Percentiles rank a stretch among this genome's conserved stretches.
phyloP scores from a whole-genome alignment of 768 basidiomycete genomes.

The Phallus indusiatus region DNA sequence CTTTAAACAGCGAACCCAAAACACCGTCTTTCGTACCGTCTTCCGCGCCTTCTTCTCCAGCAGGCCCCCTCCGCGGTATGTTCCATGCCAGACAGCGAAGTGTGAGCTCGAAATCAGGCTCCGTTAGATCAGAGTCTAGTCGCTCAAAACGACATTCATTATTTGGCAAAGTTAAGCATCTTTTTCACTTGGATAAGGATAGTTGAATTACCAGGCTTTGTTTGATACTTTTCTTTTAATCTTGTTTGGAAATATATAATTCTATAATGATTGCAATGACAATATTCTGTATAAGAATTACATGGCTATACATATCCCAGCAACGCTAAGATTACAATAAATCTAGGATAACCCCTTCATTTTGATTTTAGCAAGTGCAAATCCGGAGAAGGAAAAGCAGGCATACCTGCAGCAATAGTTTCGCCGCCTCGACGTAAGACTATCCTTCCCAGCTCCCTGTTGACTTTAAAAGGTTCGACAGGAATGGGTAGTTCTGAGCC shows the following conservation, averaged over 20 bases:
- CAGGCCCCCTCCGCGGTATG: conserved; percentile 28
- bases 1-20: conserved; percentile 16
- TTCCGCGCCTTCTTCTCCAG: conserved; percentile 18
- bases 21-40: conserved; percentile 18
- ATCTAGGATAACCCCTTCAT: not conserved
- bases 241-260: not conserved
- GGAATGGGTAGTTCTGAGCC: conserved; percentile 56
- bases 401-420: conserved; percentile 83
- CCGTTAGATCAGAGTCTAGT: conserved; percentile 10
- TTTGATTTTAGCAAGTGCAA: not conserved
- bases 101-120: not conserved
- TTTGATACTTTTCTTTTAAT: not conserved
- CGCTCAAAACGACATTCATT: conserved; percentile 47
- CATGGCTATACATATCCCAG: not conserved
- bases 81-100: not conserved
- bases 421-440: conserved; percentile 83
- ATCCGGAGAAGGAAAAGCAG: not conserved
- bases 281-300: not conserved
- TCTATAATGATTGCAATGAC: not conserved
- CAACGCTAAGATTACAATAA: not conserved
- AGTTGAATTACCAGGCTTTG: not conserved
- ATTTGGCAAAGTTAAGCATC: conserved; percentile 41
- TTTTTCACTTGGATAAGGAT: conserved; percentile 40
- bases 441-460: conserved; percentile 96
- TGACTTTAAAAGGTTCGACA: conserved; percentile 73